Evolutionary conservation across 148 eudicot species (phyloP).

Genomic region (Rhododendron molle): DNA sequence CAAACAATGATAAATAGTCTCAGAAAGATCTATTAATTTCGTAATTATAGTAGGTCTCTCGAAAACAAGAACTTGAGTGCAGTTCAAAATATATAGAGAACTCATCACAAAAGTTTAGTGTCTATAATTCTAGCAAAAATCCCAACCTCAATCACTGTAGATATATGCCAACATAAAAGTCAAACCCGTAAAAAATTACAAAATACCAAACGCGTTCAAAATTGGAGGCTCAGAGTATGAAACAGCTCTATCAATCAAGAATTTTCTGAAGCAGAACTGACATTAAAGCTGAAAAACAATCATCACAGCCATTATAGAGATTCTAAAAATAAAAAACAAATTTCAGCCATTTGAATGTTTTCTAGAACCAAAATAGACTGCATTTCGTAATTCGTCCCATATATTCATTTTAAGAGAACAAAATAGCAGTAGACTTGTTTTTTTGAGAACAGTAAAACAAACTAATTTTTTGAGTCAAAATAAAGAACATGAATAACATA

Average conservation of each 20-base stretch:
- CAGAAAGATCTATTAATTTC: background rate
- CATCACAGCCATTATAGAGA: conserved; percentile 35
- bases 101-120: background rate
- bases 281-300: conserved; percentile 50
- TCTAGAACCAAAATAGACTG: background rate
- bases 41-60: background rate
- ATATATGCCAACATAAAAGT: background rate
- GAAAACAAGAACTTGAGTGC: background rate
- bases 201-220: background rate
- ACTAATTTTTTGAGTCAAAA: background rate
- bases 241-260: conserved; percentile 82
- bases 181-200: background rate
- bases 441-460: background rate
- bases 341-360: background rate
- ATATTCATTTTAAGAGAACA: background rate
- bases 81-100: background rate
- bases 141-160: background rate
- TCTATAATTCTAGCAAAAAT: background rate
- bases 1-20: background rate
- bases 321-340: background rate
- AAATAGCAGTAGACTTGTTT: background rate
- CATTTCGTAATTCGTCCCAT: background rate
- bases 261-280: conserved; percentile 98
- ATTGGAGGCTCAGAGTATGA: conserved; percentile 44
- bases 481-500: background rate